phyloP scores from a whole-genome alignment of 2,329 filamentous ascomycete species.

The Botrytis galanthina region DNA sequence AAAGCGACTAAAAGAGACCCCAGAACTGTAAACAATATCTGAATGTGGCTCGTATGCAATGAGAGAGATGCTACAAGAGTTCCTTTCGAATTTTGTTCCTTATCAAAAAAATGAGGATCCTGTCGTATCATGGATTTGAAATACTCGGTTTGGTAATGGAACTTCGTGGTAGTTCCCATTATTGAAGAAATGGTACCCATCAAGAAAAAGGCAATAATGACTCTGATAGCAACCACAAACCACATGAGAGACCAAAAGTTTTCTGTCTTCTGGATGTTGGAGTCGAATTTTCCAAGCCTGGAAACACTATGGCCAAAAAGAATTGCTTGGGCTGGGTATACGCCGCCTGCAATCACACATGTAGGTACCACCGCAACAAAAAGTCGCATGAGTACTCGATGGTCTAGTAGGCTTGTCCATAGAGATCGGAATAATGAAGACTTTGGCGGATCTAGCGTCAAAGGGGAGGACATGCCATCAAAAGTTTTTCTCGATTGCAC shows the following conservation, averaged over 20 bases:
- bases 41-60: slow-evolving; percentile 69
- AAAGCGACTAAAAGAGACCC: slow-evolving; percentile 9
- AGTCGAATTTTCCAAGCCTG: slow-evolving; percentile 84
- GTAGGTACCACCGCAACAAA: slow-evolving; percentile 56
- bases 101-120: slow-evolving; percentile 86
- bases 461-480: neutral
- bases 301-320: slow-evolving; percentile 90
- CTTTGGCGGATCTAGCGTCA: neutral
- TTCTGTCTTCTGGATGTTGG: slow-evolving; percentile 51
- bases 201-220: slow-evolving; percentile 89
- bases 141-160: slow-evolving; percentile 62
- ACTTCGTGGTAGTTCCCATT: slow-evolving; percentile 90
- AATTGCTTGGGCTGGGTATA: slow-evolving; percentile 83
- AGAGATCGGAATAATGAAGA: neutral
- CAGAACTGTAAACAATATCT: slow-evolving; percentile 51
- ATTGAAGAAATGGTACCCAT: slow-evolving; percentile 85
- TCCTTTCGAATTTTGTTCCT: slow-evolving; percentile 80
- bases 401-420: neutral
- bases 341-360: slow-evolving; percentile 44
- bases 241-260: slow-evolving; percentile 22
- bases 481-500: neutral
- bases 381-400: neutral
- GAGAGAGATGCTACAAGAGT: slow-evolving; percentile 83
- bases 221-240: slow-evolving; percentile 55
- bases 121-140: slow-evolving; percentile 86